Evolutionary conservation across 148 eudicot species (phyloP), one percentile per base, ranked within the genome.

Genomic region (Bassia scoparia): DNA sequence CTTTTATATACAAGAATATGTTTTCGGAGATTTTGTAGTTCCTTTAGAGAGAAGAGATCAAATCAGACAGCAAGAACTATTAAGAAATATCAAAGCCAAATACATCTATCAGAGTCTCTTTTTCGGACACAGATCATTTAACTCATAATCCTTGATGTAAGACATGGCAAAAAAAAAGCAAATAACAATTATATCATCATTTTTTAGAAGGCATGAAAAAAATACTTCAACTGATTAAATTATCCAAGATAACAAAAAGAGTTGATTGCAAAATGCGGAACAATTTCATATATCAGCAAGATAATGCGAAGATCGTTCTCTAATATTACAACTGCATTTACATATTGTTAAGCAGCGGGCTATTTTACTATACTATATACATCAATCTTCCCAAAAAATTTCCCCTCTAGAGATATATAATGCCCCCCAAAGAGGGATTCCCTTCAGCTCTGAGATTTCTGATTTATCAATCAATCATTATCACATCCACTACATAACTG

Each of bases 41-140:
- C 75, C 81, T 26, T 52, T 77, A 2, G n/a, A 73, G 26, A 49
- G 50, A 73, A 74, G 70, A 74, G 44, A 33, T 18, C 33, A 66
- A 67, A 26, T 75, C 65, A 23, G 72, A 75, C 17, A 10, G n/a
- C 26, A 20, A n/a, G n/a, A n/a, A n/a, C n/a, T n/a, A 52, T 3
- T 6, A 18, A 18, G 24, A 53, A 52, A 35, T 70, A n/a, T 7
- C 48, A 70, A 46, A 58, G 14, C 43, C 66, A 58, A 56, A 56
- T 13, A 18, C 73, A 34, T 46, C 50, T 9, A 70, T 41, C 63
- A 81, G 82, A 46, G 52, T 48, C 2, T 73, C n/a, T 20, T 74
- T 56, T 75, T 80, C 14, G 77, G 87, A 16, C 89, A 84, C 20
- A 81, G 82, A 76, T 84, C 92, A 21, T n/a, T n/a, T n/a, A n/a